phyloP scores from a whole-genome alignment of 108 stramenopile genomes.

The Nitzschia sp. region DNA sequence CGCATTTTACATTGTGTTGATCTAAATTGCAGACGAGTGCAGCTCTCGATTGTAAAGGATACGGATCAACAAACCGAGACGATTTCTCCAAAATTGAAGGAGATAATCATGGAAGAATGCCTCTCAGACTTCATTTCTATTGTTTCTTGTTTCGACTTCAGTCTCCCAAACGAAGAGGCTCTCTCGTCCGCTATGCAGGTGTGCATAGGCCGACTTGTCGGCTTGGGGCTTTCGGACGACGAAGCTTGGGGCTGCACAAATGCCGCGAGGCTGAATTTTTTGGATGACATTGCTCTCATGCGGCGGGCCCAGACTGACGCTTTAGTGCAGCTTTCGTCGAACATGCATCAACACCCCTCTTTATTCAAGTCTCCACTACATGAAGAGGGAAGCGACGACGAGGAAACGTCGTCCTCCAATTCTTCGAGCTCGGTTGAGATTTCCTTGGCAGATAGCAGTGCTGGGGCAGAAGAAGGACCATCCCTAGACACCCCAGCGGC shows the following conservation, averaged over 20 bases:
- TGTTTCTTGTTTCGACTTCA: constrained; percentile 62
- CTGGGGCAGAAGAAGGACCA: background rate
- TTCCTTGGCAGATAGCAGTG: background rate
- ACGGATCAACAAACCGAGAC: constrained; percentile 3
- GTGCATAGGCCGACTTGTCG: constrained; percentile 52
- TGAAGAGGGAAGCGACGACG: constrained; percentile 4
- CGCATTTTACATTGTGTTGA: constrained; percentile 37
- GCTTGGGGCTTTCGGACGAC: constrained; percentile 47
- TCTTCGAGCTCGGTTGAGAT: background rate
- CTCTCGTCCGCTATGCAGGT: constrained; percentile 58
- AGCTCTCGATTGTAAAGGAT: constrained; percentile 36
- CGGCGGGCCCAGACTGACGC: constrained; percentile 28
- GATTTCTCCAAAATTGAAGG: constrained; percentile 15
- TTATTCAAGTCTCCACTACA: constrained; percentile 5
- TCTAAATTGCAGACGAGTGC: constrained; percentile 20
- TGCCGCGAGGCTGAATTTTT: constrained; percentile 49
- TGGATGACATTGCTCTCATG: constrained; percentile 46
- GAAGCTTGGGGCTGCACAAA: constrained; percentile 53
- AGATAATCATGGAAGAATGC: constrained; percentile 46
- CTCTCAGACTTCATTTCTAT: constrained; percentile 51
- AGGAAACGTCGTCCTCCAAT: background rate
- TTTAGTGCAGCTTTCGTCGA: constrained; percentile 11
- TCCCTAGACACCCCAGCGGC: background rate
- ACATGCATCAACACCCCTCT: background rate
- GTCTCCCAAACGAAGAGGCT: constrained; percentile 56